Conservation (phyloP, 768 basidiomycete genomes). For the Boletus tomentosulus region DNA sequence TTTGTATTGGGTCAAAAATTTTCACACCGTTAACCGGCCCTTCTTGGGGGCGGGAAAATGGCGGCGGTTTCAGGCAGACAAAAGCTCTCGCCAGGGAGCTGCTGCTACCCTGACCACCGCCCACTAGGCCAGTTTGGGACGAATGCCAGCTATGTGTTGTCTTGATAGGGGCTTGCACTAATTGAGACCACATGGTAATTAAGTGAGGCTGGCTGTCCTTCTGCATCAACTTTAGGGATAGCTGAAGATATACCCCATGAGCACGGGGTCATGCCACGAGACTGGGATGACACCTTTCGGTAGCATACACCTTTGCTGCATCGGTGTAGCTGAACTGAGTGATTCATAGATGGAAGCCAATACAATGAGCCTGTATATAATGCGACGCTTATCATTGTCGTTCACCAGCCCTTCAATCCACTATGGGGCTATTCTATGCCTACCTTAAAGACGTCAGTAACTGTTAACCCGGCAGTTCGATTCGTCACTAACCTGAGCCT, state of each 20-base stretch:
- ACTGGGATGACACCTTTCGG: neutral
- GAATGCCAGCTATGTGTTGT: neutral
- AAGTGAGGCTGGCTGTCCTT: neutral
- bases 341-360: neutral
- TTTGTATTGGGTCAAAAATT: too few species aligned
- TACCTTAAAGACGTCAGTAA: neutral
- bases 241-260: neutral
- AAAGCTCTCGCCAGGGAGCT: neutral
- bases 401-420: neutral
- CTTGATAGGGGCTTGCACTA: neutral
- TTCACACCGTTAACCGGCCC: too few species aligned
- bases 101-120: too few species aligned
- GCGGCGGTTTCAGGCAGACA: neutral
- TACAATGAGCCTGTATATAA: neutral
- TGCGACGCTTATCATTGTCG: neutral
- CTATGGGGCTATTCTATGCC: neutral
- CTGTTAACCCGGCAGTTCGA: neutral
- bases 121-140: too few species aligned
- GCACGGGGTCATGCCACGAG: neutral
- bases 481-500: neutral
- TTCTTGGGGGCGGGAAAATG: too few species aligned
- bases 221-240: neutral
- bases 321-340: neutral
- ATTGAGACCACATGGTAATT: neutral
- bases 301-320: neutral